phyloP scores from a whole-genome alignment of 345 rosid genomes.

The Jatropha curcas region DNA sequence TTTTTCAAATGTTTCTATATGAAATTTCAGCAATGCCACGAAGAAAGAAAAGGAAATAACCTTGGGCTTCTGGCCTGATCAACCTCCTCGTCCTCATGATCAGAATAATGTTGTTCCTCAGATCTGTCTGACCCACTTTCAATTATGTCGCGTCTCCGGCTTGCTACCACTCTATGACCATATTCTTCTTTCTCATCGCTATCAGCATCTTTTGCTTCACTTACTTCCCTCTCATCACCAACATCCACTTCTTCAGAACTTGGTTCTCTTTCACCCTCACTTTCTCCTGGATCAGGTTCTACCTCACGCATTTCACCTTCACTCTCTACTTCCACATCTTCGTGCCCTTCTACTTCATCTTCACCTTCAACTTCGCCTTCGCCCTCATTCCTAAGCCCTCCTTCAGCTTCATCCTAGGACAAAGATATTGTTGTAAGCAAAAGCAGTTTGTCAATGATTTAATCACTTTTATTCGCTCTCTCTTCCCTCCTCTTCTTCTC shows the following conservation, averaged over 20 bases:
- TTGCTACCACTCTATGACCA: constrained; percentile 57
- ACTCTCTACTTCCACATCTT: constrained; percentile 67
- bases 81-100: constrained; percentile 86
- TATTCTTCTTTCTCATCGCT: constrained; percentile 75
- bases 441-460: neutral
- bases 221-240: constrained; percentile 65
- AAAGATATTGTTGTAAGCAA: neutral
- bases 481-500: neutral
- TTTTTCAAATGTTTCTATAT: neutral
- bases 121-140: constrained; percentile 94
- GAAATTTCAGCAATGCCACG: neutral
- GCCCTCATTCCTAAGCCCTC: constrained; percentile 54
- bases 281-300: constrained; percentile 82
- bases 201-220: constrained; percentile 64
- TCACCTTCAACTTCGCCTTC: constrained; percentile 53
- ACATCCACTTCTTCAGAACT: constrained; percentile 62
- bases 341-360: constrained; percentile 57
- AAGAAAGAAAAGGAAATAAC: constrained; percentile 34
- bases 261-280: constrained; percentile 91
- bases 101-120: constrained; percentile 61
- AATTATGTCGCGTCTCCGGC: constrained; percentile 58
- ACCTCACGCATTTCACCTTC: constrained; percentile 62
- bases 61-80: constrained; percentile 73
- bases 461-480: too few species aligned
- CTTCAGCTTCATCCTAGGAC: constrained; percentile 66